Evolutionary conservation across 352 stramenopile genomes (phyloP).

Genomic region (Globisporangium middletonii): DNA sequence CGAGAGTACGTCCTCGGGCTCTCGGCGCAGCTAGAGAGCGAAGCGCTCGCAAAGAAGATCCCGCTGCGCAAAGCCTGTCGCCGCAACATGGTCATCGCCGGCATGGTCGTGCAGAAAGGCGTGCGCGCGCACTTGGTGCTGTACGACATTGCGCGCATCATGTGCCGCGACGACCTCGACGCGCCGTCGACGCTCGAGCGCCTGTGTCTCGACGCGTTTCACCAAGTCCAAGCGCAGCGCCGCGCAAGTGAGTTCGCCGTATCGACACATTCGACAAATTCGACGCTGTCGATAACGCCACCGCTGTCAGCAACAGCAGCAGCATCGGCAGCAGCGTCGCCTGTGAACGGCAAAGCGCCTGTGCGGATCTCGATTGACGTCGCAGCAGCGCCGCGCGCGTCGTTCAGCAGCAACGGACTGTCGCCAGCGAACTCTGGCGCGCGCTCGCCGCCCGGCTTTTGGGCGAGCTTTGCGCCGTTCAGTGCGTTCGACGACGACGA

Average conservation of each 20-base stretch:
- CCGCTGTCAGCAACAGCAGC: neutral
- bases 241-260: neutral
- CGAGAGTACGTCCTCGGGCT: slow-evolving; percentile 58
- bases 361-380: slow-evolving; percentile 54
- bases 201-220: slow-evolving; percentile 66
- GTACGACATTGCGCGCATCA: slow-evolving; percentile 75
- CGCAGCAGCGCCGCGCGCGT: slow-evolving; percentile 17
- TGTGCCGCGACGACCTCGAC: slow-evolving; percentile 82
- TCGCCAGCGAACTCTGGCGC: slow-evolving; percentile 40
- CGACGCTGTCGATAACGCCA: too few relatives aligned
- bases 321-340: slow-evolving; percentile 2
- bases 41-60: slow-evolving; percentile 59
- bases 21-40: slow-evolving; percentile 48
- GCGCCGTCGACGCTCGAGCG: slow-evolving; percentile 54
- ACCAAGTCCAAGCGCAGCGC: slow-evolving; percentile 36
- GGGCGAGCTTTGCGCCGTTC: slow-evolving; percentile 70
- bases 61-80: slow-evolving; percentile 64
- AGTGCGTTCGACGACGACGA: slow-evolving; percentile 48
- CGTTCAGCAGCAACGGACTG: slow-evolving; percentile 6
- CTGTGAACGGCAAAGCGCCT: slow-evolving; percentile 16
- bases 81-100: slow-evolving; percentile 77
- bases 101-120: slow-evolving; percentile 73
- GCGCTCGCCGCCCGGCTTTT: slow-evolving; percentile 68
- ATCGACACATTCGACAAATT: too few relatives aligned
- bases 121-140: slow-evolving; percentile 56